Base-by-base conservation (phyloP, 805 yeast genomes). In the Wickerhamiella vanderwaltii region DNA sequence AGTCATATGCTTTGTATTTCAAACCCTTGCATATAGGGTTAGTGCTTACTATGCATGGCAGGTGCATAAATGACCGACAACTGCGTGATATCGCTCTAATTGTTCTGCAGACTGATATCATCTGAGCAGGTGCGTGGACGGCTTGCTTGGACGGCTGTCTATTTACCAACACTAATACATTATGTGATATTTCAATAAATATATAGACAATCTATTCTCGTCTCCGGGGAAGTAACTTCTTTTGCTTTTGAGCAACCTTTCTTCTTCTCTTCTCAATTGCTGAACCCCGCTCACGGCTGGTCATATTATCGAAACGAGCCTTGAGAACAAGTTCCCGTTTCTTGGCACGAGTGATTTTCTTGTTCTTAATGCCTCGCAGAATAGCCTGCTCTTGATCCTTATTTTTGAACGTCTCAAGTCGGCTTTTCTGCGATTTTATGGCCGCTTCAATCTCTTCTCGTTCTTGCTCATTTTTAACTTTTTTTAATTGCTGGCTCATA, bases 321-420 rank as follows among this genome's bases (percentile, higher is more conserved):
- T 51, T 51, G 41, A 58, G 52, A 29, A 63, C 54, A 22, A 61
- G 39, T 53, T 63, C 61, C 35, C 60, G 48, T 52, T 59, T 53
- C 45, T 60, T 64, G 25, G 59, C 49, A n/a, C 55, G 49, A 29
- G 49, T 46, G 15, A 52, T 51, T 33, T 48, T 44, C 78, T 86
- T 64, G 88, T 75, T 63, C 57, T 77, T 76, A 54, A 80, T 73
- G 23, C 75, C 75, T 33, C 69, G 61, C 35, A 84, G 53, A 6
- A 85, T 77, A 53, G 76, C 67, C 44, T 69, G 67, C 53, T 83
- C 88, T 52, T 82, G 64, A 55, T 87, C 95, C 48, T 79, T 73
- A 52, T 79, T 75, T 58, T 75, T 74, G 52, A 85, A 60, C 37
- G 86, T 74, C 56, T 77, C 79, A 31, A 82, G 60, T 11, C 63